Conservation (phyloP, 805 yeast species). For the Suhomyces kilbournensis region DNA sequence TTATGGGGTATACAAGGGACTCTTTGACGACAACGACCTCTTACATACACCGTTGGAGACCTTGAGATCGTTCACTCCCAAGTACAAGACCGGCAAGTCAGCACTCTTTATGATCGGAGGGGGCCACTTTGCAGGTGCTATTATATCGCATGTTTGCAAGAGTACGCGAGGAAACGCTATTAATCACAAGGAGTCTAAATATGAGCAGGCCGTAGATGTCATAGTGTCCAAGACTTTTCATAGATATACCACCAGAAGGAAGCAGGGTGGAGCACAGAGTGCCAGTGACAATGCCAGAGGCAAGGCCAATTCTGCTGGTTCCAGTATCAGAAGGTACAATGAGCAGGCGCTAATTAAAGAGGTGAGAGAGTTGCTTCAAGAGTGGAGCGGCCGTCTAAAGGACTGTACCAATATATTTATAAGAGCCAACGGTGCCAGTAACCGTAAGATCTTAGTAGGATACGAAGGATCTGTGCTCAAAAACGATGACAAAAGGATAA, state of each 20-base stretch:
- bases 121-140: conserved; percentile 97
- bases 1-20: conserved; percentile 65
- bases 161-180: conserved; percentile 55
- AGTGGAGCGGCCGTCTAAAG: conserved; percentile 62
- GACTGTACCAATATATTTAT: conserved; percentile 70
- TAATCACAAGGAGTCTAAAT: conserved; percentile 44
- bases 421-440: conserved; percentile 74
- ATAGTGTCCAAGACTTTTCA: conserved; percentile 84
- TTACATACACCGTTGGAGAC: conserved; percentile 49
- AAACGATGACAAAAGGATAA: conserved; percentile 58
- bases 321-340: conserved; percentile 82
- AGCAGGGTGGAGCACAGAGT: conserved; percentile 96
- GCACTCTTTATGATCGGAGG: conserved; percentile 94
- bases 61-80: conserved; percentile 35
- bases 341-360: conserved; percentile 81
- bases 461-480: conserved; percentile 57
- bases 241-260: conserved; percentile 91
- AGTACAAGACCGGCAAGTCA: conserved; percentile 42
- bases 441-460: conserved; percentile 62
- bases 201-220: conserved; percentile 62
- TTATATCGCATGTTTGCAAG: conserved; percentile 67
- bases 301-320: conserved; percentile 95
- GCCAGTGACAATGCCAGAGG: conserved; percentile 91
- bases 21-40: conserved; percentile 44
- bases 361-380: conserved; percentile 60